phyloP scores from a whole-genome alignment of 371 early-diverging fungal species.

The Dinochytrium kinnereticum region DNA sequence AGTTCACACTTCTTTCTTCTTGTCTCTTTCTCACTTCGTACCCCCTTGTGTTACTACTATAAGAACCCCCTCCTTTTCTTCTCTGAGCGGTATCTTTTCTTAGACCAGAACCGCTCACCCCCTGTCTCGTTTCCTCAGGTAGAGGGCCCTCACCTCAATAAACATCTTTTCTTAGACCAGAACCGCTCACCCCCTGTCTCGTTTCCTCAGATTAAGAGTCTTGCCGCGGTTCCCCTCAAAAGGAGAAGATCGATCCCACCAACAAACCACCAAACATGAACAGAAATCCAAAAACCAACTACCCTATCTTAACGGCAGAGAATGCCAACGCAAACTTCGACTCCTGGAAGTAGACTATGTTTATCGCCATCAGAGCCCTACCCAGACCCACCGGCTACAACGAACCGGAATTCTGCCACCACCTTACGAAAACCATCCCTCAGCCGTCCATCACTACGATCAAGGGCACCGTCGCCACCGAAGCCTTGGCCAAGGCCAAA shows the following conservation, averaged over 20 bases:
- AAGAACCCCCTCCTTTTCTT: neutral
- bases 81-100: neutral
- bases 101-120: neutral
- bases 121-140: neutral
- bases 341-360: neutral
- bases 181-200: neutral
- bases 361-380: neutral
- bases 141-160: neutral
- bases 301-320: neutral
- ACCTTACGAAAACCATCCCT: neutral
- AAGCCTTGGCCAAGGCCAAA: neutral
- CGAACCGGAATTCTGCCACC: neutral
- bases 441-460: neutral
- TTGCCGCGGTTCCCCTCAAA: neutral
- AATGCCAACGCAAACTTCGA: neutral
- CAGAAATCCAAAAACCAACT: neutral
- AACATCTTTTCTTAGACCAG: neutral
- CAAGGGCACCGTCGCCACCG: neutral
- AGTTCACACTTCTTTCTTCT: too few relatives aligned
- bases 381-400: neutral
- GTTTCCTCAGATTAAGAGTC: conserved; percentile 14
- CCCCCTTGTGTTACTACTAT: too few relatives aligned
- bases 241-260: neutral
- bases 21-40: too few relatives aligned
- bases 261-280: neutral